These are phyloP conservation scores for Colletotrichum lindemuthianum DNA, from an alignment of 2,329 filamentous ascomycete genomes.

Conservation along the genomic window DNA sequence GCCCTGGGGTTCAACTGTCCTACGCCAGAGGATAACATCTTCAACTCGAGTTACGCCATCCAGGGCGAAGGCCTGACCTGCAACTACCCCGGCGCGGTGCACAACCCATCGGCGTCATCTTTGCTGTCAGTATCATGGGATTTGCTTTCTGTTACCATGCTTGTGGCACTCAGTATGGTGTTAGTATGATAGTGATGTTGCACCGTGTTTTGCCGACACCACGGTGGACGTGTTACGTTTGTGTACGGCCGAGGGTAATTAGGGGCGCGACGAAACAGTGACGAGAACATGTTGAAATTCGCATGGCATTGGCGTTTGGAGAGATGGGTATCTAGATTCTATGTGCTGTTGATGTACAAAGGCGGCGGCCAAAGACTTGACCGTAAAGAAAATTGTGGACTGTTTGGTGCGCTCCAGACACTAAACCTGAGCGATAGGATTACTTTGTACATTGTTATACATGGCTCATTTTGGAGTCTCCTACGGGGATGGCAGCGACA, in stretches of 20 bases:
- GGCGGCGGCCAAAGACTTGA: background rate
- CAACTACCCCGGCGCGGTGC: constrained; percentile 70
- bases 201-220: background rate
- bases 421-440: no score
- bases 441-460: constrained; percentile 2
- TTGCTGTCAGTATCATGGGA: constrained; percentile 39
- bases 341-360: background rate
- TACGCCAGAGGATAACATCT: constrained; percentile 44
- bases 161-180: constrained; percentile 14
- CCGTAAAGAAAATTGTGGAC: background rate
- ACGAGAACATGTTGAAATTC: constrained; percentile 9
- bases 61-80: constrained; percentile 53
- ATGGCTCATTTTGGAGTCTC: background rate
- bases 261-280: constrained; percentile 6
- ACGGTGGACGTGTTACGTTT: constrained; percentile 1
- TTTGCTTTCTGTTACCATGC: constrained; percentile 27
- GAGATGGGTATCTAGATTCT: background rate
- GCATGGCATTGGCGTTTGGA: constrained; percentile 35
- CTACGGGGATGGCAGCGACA: no score
- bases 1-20: constrained; percentile 82
- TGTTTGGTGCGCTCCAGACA: no score
- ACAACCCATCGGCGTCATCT: constrained; percentile 53
- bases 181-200: constrained; percentile 12
- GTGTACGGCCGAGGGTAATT: constrained; percentile 15
- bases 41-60: constrained; percentile 57